phyloP scores from a whole-genome alignment of 1,284 basidiomycete species.

The Amylostereum chailletii region DNA sequence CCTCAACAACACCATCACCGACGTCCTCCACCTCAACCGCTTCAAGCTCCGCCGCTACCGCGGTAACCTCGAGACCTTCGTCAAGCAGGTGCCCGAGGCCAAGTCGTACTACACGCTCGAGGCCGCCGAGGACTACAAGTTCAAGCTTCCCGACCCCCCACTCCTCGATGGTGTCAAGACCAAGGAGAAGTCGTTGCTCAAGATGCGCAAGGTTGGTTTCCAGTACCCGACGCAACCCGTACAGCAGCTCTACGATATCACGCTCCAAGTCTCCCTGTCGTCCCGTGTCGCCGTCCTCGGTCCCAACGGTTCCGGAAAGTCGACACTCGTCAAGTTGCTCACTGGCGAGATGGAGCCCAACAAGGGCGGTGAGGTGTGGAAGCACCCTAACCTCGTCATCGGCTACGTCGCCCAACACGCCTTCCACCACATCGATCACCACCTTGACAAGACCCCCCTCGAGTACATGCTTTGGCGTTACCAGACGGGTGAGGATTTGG shows the following conservation, averaged over 20 bases:
- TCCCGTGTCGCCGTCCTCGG: slow-evolving; percentile 96
- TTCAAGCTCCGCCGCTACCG: slow-evolving; percentile 98
- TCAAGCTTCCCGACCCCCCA: slow-evolving; percentile 93
- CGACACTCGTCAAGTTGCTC: slow-evolving; percentile 97
- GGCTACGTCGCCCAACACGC: slow-evolving; percentile 98
- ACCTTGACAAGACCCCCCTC: slow-evolving; percentile 96
- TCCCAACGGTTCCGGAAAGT: slow-evolving; percentile 97
- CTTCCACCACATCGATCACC: slow-evolving; percentile 98
- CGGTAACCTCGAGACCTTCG: slow-evolving; percentile 96
- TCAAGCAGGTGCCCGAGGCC: slow-evolving; percentile 92
- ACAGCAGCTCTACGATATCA: slow-evolving; percentile 92
- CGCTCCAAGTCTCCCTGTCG: slow-evolving; percentile 92
- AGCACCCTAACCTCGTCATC: slow-evolving; percentile 98
- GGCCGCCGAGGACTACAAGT: slow-evolving; percentile 91
- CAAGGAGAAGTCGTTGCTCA: slow-evolving; percentile 95
- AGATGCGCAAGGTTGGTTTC: slow-evolving; percentile 98
- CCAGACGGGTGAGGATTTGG: slow-evolving; percentile 97
- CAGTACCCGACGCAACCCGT: slow-evolving; percentile 83
- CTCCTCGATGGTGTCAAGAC: slow-evolving; percentile 99
- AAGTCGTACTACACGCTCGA: slow-evolving; percentile 97
- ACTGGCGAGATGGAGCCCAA: slow-evolving; percentile 97
- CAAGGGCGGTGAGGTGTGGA: slow-evolving; percentile 96
- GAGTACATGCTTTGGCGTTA: slow-evolving; percentile 99
- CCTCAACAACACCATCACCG: slow-evolving; percentile 98
- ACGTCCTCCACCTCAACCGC: slow-evolving; percentile 97